Conservation (phyloP, 1,139 yeast species). For the Scheffersomyces lignicola region DNA sequence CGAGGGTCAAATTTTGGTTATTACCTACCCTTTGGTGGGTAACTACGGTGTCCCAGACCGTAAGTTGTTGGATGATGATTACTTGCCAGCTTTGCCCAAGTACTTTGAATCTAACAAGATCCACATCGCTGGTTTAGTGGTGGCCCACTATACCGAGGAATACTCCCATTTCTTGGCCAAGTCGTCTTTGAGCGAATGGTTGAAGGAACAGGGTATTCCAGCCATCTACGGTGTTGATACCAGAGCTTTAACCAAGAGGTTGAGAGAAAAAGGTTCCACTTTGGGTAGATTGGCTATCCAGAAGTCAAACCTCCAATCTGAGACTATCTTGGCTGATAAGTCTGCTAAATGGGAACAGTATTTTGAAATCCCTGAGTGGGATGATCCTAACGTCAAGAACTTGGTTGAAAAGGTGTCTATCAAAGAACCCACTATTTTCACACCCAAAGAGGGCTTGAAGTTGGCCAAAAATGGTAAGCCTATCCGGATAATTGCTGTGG, state of each 20-base stretch:
- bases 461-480: slow-evolving; percentile 70
- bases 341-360: slow-evolving; percentile 53
- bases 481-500: slow-evolving; percentile 83
- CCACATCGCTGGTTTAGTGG: slow-evolving; percentile 96
- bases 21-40: slow-evolving; percentile 96
- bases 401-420: slow-evolving; percentile 89
- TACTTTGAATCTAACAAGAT: slow-evolving; percentile 90
- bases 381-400: slow-evolving; percentile 88
- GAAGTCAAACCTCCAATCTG: slow-evolving; percentile 41
- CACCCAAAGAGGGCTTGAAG: slow-evolving; percentile 50
- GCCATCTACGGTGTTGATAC: slow-evolving; percentile 98
- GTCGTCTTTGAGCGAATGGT: slow-evolving; percentile 92
- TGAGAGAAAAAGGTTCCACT: slow-evolving; percentile 91
- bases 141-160: slow-evolving; percentile 95
- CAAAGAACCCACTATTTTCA: slow-evolving; percentile 71
- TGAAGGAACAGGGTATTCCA: slow-evolving; percentile 86
- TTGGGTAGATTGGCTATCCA: slow-evolving; percentile 80
- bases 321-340: slow-evolving; percentile 23
- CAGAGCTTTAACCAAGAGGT: slow-evolving; percentile 87
- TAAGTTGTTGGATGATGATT: slow-evolving; percentile 65
- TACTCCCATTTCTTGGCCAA: slow-evolving; percentile 92
- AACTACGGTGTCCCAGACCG: slow-evolving; percentile 99
- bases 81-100: slow-evolving; percentile 76
- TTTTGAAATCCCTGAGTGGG: slow-evolving; percentile 84
- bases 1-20: slow-evolving; percentile 91